phyloP scores from a whole-genome alignment of 495 filamentous ascomycete species.

The Penicillium chermesinum region DNA sequence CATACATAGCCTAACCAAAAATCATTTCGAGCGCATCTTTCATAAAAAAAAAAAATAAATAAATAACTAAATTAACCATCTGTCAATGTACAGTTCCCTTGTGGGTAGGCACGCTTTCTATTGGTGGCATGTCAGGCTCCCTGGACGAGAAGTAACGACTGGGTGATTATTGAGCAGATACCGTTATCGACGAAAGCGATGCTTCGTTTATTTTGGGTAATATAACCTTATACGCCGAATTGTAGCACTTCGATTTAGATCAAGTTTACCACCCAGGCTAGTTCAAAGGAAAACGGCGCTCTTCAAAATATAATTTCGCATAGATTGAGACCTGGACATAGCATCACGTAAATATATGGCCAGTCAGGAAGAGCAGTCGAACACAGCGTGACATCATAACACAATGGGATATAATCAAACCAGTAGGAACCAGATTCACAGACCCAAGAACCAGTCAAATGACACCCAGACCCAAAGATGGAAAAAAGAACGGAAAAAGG shows the following conservation, averaged over 20 bases:
- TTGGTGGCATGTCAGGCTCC: too few relatives aligned
- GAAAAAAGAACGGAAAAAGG: constrained; percentile 1
- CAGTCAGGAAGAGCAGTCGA: constrained; percentile 6
- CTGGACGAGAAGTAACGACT: too few relatives aligned
- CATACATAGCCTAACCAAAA: too few relatives aligned
- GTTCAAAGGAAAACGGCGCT: not conserved
- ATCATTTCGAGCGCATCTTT: too few relatives aligned
- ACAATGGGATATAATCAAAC: constrained; percentile 28
- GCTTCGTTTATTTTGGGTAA: too few relatives aligned
- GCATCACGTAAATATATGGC: constrained; percentile 3
- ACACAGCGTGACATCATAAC: constrained; percentile 27
- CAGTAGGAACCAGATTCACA: constrained; percentile 13
- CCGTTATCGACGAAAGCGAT: too few relatives aligned
- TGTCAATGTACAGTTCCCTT: not conserved
- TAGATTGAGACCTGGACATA: not conserved
- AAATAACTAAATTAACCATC: not conserved
- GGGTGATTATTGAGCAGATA: too few relatives aligned
- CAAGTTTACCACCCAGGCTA: too few relatives aligned
- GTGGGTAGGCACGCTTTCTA: too few relatives aligned
- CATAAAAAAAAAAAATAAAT: constrained; percentile 1
- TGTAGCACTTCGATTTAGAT: too few relatives aligned
- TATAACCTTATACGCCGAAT: too few relatives aligned
- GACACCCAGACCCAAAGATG: not conserved
- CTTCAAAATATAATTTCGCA: not conserved
- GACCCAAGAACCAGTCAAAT: constrained; percentile 6